Evolutionary conservation across 1,139 yeast genomes (phyloP).

Genomic region (Geotrichum carabidarum): DNA sequence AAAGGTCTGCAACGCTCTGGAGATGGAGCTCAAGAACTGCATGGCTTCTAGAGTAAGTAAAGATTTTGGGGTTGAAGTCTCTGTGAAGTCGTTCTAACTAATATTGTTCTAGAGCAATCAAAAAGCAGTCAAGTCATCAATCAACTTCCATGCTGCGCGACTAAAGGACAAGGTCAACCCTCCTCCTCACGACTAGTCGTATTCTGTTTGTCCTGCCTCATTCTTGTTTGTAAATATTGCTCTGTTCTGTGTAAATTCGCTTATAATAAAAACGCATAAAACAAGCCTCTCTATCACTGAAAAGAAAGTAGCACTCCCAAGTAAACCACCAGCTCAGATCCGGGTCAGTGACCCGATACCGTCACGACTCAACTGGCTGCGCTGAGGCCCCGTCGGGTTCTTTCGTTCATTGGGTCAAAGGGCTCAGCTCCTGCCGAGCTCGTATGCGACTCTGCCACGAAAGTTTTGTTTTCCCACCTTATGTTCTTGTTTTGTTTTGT

Average conservation of each 20-base stretch:
- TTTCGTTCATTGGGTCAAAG: too few species aligned
- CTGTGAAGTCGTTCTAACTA: background rate
- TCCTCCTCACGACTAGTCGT: constrained; percentile 57
- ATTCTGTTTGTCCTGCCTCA: background rate
- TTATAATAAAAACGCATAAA: too few species aligned
- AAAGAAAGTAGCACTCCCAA: too few species aligned
- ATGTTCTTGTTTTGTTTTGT: background rate
- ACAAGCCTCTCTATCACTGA: too few species aligned
- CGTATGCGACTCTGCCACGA: too few species aligned
- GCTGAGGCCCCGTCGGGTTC: too few species aligned
- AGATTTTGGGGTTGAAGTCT: background rate
- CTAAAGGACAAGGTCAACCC: constrained; percentile 75
- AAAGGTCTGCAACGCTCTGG: constrained; percentile 58
- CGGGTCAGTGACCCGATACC: too few species aligned
- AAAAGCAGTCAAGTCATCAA: constrained; percentile 44
- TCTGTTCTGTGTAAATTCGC: background rate
- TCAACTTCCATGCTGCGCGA: constrained; percentile 80
- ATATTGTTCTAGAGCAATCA: constrained; percentile 19
- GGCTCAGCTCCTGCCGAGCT: too few species aligned
- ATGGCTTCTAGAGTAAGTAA: constrained; percentile 41
- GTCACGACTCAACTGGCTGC: too few species aligned
- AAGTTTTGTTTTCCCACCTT: background rate
- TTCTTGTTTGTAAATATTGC: background rate
- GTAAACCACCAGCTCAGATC: too few species aligned
- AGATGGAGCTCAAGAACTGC: constrained; percentile 52